A percentile compares a stretch with the other conserved stretches of the same genome.
Evolutionary conservation across 495 filamentous ascomycete species (phyloP).

Genomic region (Podospora didyma): DNA sequence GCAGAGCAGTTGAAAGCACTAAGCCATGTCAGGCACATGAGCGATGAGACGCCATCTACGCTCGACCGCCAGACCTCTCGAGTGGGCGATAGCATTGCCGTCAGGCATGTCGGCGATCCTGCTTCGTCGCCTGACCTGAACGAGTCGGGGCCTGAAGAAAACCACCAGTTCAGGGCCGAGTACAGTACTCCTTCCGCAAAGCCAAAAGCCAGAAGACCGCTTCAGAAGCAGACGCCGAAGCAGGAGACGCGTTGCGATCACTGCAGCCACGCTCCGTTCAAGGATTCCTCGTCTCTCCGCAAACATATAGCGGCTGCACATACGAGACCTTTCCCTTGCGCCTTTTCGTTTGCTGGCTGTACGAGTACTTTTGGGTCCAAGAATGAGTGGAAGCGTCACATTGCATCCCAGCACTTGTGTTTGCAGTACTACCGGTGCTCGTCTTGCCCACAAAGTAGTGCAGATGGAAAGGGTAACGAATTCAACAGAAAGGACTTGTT

Average conservation of each 20-base stretch:
- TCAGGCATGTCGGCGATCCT: conserved; percentile 36
- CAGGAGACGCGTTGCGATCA: conserved; percentile 52
- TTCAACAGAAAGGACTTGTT: conserved; percentile 95
- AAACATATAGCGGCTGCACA: conserved; percentile 60
- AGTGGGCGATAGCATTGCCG: conserved; percentile 32
- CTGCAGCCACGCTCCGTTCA: conserved; percentile 55
- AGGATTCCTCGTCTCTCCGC: conserved; percentile 52
- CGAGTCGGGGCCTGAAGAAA: conserved; percentile 37
- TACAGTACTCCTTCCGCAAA: conserved; percentile 40
- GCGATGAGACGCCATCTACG: conserved; percentile 34
- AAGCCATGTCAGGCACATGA: conserved; percentile 50
- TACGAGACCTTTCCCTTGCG: conserved; percentile 75
- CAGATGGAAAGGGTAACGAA: conserved; percentile 55
- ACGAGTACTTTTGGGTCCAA: conserved; percentile 81
- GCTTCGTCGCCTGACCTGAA: conserved; percentile 35
- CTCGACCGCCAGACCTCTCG: conserved; percentile 19
- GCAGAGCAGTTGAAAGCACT: conserved; percentile 55
- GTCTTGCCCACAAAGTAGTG: conserved; percentile 61
- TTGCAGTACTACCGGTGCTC: conserved; percentile 80
- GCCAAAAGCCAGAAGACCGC: conserved; percentile 42
- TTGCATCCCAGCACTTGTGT: conserved; percentile 82
- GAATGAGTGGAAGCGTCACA: conserved; percentile 92
- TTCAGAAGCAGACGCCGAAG: conserved; percentile 47
- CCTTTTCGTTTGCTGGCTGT: conserved; percentile 82
- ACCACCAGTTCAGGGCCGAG: conserved; percentile 30